Conservation (phyloP, 805 yeast genomes). For the Suhomyces xylopsoci region DNA sequence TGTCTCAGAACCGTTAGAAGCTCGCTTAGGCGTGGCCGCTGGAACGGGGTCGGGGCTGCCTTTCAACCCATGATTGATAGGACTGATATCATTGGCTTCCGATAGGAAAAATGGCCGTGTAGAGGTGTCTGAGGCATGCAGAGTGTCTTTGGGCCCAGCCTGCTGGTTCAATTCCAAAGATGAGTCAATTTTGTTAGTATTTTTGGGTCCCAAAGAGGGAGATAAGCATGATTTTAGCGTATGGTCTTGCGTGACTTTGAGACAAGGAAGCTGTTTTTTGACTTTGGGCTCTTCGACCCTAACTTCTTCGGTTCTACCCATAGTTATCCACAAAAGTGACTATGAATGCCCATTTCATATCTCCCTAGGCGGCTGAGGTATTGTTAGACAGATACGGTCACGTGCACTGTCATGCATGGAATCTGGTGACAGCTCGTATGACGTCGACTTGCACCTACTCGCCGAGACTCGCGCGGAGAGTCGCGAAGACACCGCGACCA, state of each 20-base stretch:
- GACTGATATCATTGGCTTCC: conserved; percentile 1
- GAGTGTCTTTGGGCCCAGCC: background rate
- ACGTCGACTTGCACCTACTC: background rate
- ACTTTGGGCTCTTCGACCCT: background rate
- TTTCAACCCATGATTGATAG: conserved; percentile 4
- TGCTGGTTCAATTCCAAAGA: background rate
- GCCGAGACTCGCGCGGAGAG: background rate
- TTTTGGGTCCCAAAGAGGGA: background rate
- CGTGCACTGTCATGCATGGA: background rate
- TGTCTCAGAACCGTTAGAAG: background rate
- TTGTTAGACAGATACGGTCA: background rate
- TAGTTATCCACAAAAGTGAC: background rate
- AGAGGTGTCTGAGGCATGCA: background rate
- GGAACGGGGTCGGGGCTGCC: background rate
- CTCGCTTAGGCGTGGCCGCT: background rate
- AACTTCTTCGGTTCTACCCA: background rate
- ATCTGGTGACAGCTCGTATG: background rate
- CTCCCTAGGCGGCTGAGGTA: background rate
- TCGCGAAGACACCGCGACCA: background rate
- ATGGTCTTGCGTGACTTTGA: conserved; percentile 5
- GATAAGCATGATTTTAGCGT: conserved; percentile 5
- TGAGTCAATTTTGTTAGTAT: background rate
- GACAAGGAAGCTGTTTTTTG: background rate
- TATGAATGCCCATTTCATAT: background rate
- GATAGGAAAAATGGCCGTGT: conserved; percentile 1